Base-by-base conservation (phyloP, 1,139 yeast species). In the Taiozyma sp. region DNA sequence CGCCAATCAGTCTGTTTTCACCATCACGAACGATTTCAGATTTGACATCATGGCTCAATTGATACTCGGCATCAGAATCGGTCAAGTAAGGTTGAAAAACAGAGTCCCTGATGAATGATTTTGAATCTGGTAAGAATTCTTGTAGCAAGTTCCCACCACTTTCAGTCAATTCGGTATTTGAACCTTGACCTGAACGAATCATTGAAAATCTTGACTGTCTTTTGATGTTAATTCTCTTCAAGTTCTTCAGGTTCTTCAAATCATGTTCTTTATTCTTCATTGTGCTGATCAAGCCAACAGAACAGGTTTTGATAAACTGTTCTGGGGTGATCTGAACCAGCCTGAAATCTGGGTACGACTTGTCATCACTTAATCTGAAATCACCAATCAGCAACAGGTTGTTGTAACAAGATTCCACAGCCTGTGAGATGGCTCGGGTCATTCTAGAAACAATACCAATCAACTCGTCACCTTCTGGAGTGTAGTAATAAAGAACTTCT, bases 311-410 rank as follows among this genome's bases (percentile, higher is more conserved):
- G 37, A 85, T 76, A 62, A 86, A 85, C n/a, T 74, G 77, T 16
- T 73, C 76, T 0, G 90, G 83, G n/a, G 81, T 76, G 6, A 85
- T 75, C 54, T 75, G 73, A 69, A 83, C 77, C 42, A 66, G 67
- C 9, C 76, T 65, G 57, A 88, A 88, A 64, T 89, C 90, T 1
- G 93, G 88, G 62, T 88, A 88, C 32, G 82, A 75, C 57, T 95
- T 73, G 48, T 80, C 83, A 2, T 75, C 66, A 37, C 84, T 81
- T 50, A 89, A 70, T 60, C 79, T 80, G 66, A 88, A 87, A 62
- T 88, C 95, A 26, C 95, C 91, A 24, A 85, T 79, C 42, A 79
- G 67, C 26, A 80, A 78, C 42, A 85, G 49, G 57, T 71, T 67
- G 68, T 75, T 67, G 50, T 71, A 67, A 53, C 83, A 78, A 35